Base-by-base conservation (phyloP, 2,329 filamentous ascomycete species). In the Aureobasidium sp. region DNA sequence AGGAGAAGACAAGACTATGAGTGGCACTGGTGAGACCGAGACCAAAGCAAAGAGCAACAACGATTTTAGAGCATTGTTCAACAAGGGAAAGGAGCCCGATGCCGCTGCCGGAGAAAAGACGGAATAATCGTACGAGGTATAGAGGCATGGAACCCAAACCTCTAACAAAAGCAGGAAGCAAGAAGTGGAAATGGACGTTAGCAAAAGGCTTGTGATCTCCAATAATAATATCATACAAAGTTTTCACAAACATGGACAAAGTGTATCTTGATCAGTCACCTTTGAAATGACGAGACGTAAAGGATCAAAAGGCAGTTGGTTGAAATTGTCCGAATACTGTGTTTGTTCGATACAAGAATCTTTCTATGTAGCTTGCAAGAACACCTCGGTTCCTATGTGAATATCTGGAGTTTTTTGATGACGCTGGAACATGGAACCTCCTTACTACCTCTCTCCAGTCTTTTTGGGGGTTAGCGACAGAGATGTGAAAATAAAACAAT, bases 21-120 rank as follows among this genome's bases (percentile, higher is more conserved):
- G 22, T 8, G 57, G 47, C 8, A 53, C 49, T 5, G 55, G 27
- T 25, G 53, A 63, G 45, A 51, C 29, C 6, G 61, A 37, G 15
- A 41, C 47, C 20, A 60, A 53, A 25, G 53, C 37, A 25, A 85
- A 83, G 74, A 84, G 79, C 67, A 85, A 85, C 68, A 78, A 77
- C 56, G 82, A 84, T 68, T 85, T 85, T 70, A 78, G 81, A 61
- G 76, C 76, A 36, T 78, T 84, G 78, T 75, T 84, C 52, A 72
- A 79, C 65, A 76, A 75, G 63, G 75, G 72, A 45, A 71, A 71
- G 59, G 66, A 68, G n/a, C n/a, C 53, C 29, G 39, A 45, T 17
- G n/a, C 41, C 9, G 31, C 55, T 27, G 20, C 55, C 29, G 55
- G 27, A 37, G 55, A 58, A 6, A 47, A 58, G 55, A 14, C 27